These are phyloP conservation scores for Pseudogymnoascus sp. DNA, from an alignment of 2,329 filamentous ascomycete genomes.

Conservation along the genomic window DNA sequence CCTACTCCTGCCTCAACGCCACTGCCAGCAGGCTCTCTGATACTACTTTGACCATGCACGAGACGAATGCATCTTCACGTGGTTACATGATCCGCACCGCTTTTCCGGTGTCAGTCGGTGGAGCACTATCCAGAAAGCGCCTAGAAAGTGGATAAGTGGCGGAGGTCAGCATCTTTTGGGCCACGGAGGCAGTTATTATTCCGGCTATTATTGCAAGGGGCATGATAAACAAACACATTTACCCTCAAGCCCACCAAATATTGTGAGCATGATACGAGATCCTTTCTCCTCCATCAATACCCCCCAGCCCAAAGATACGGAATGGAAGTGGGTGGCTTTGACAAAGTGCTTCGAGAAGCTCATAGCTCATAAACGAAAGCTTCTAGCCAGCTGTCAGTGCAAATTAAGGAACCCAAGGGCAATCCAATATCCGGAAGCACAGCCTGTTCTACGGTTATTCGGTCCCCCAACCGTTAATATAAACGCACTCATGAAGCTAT, in stretches of 20 bases:
- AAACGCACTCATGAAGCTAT: not conserved
- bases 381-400: not conserved
- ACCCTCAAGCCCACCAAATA: not conserved
- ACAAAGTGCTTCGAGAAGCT: not conserved
- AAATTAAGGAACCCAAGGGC: not conserved
- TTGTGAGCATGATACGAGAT: not conserved
- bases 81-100: conserved; percentile 1
- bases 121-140: not conserved
- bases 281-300: not conserved
- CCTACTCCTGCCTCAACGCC: not conserved
- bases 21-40: not conserved
- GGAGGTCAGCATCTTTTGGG: not conserved
- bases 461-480: not conserved
- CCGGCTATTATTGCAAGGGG: not conserved
- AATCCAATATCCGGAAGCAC: conserved; percentile 2
- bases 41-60: not conserved
- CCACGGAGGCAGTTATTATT: not conserved
- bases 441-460: conserved; percentile 6
- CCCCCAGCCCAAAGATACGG: not conserved
- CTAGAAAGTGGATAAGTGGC: not conserved
- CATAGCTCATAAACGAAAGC: not conserved
- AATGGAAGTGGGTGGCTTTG: not conserved
- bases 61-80: not conserved
- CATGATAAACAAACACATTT: not conserved
- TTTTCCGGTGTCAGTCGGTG: not conserved